phyloP scores from a whole-genome alignment of 2,329 filamentous ascomycete genomes.

The Cladosporium sp. region DNA sequence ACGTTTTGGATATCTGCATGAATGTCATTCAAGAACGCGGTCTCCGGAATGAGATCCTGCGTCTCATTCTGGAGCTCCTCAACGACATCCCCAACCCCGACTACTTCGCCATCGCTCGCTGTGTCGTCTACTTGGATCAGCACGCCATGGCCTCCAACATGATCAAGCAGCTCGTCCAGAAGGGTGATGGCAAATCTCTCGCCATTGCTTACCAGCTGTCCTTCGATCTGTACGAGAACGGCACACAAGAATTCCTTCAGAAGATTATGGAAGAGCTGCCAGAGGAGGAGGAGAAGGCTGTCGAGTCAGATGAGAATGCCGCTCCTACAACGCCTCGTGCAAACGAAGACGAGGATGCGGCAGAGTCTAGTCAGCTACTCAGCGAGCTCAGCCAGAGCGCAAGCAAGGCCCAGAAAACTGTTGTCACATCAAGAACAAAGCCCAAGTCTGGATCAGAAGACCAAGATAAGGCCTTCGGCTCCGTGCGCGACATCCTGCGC shows the following conservation, averaged over 20 bases:
- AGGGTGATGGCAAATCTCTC: slow-evolving; percentile 73
- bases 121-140: slow-evolving; percentile 92
- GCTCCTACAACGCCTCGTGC: slow-evolving; percentile 34
- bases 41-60: slow-evolving; percentile 79
- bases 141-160: slow-evolving; percentile 87
- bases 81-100: slow-evolving; percentile 90
- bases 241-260: slow-evolving; percentile 91
- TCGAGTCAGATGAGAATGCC: slow-evolving; percentile 40
- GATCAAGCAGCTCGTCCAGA: slow-evolving; percentile 76
- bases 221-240: slow-evolving; percentile 97
- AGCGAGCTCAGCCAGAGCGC: slow-evolving; percentile 56
- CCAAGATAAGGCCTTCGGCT: slow-evolving; percentile 56
- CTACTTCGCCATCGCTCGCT: slow-evolving; percentile 97
- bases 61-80: slow-evolving; percentile 90
- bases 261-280: slow-evolving; percentile 85
- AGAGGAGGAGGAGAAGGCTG: slow-evolving; percentile 46
- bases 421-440: slow-evolving; percentile 45
- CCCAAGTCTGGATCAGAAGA: slow-evolving; percentile 49
- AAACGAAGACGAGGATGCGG: slow-evolving; percentile 47
- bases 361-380: slow-evolving; percentile 61
- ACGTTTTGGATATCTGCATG: slow-evolving; percentile 94
- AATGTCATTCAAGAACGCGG: slow-evolving; percentile 92
- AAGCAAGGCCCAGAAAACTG: slow-evolving; percentile 53
- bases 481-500: slow-evolving; percentile 66
- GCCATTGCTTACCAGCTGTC: slow-evolving; percentile 95